Conservation (phyloP, 306 rosid genomes). For the Arachis hypogaea region DNA sequence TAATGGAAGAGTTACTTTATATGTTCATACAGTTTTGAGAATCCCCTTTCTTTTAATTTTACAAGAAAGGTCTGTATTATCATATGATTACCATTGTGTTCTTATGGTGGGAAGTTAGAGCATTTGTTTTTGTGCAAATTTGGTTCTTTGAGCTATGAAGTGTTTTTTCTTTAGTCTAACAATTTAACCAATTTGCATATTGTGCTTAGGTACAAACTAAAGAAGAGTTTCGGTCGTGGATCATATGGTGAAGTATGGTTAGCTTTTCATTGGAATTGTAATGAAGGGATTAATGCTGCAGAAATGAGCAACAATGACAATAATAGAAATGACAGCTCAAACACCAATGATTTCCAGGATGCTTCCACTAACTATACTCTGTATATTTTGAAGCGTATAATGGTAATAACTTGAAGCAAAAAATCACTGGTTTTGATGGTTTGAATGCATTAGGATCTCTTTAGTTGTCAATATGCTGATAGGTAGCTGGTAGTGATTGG, state of each 20-base stretch:
- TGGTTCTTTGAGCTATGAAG: neutral
- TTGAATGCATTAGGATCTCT: constrained; percentile 39
- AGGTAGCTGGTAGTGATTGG: neutral
- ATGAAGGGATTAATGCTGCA: constrained; percentile 52
- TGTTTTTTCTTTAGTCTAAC: constrained; percentile 11
- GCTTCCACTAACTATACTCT: constrained; percentile 58
- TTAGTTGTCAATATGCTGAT: constrained; percentile 14
- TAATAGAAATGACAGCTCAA: constrained; percentile 47
- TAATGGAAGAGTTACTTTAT: neutral
- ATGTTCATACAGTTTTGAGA: constrained; percentile 24
- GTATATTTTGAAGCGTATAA: constrained; percentile 90
- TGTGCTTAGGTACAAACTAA: constrained; percentile 72
- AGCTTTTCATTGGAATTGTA: constrained; percentile 88
- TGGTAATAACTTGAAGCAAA: constrained; percentile 61
- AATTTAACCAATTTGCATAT: constrained; percentile 32
- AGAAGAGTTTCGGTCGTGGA: constrained; percentile 93
- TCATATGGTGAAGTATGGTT: constrained; percentile 99
- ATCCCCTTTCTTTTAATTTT: constrained; percentile 28
- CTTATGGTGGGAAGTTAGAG: neutral
- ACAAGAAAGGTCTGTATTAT: constrained; percentile 25
- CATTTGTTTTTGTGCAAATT: constrained; percentile 14
- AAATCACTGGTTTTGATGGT: constrained; percentile 25
- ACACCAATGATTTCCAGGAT: constrained; percentile 53
- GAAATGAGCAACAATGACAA: constrained; percentile 47
- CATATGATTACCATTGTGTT: constrained; percentile 4